A percentile compares a stretch with the other conserved stretches of the same genome.
phyloP scores from a whole-genome alignment of 176 grass and related monocot species.

The Musa beccarii region DNA sequence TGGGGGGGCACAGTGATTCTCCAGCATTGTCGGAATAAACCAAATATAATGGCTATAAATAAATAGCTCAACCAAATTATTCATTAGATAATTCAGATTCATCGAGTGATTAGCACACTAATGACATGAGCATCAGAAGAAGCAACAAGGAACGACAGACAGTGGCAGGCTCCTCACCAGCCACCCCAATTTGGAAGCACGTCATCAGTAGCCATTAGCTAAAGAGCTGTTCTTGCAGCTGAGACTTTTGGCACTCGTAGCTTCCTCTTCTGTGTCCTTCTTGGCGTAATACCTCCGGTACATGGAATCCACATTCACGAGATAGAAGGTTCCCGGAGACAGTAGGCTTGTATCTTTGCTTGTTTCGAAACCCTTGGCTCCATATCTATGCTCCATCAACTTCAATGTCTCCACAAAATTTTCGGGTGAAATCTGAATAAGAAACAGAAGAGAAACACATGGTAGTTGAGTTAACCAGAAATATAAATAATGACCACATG shows the following conservation, averaged over 20 bases:
- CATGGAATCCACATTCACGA: constrained; percentile 77
- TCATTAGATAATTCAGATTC: too few relatives aligned
- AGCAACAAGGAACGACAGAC: neutral
- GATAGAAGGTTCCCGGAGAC: constrained; percentile 60
- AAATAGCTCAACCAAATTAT: neutral
- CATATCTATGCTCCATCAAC: constrained; percentile 70
- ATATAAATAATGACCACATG: neutral
- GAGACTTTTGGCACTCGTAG: neutral
- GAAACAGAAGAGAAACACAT: constrained; percentile 8
- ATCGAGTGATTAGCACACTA: too few relatives aligned
- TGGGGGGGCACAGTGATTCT: too few relatives aligned
- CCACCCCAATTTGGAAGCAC: neutral
- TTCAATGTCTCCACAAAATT: constrained; percentile 66
- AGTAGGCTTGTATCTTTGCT: constrained; percentile 49
- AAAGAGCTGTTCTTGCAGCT: neutral
- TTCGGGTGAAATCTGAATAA: constrained; percentile 41
- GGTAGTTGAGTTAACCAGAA: neutral
- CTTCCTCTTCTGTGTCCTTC: constrained; percentile 15
- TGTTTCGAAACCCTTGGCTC: constrained; percentile 73
- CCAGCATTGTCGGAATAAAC: neutral
- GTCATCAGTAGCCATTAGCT: constrained; percentile 29
- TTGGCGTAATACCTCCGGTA: constrained; percentile 64
- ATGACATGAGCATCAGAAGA: neutral
- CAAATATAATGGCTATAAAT: neutral
- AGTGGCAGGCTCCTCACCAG: neutral